Base-by-base conservation (phyloP, 1,284 basidiomycete species). In the Trichosporon ovoides region DNA sequence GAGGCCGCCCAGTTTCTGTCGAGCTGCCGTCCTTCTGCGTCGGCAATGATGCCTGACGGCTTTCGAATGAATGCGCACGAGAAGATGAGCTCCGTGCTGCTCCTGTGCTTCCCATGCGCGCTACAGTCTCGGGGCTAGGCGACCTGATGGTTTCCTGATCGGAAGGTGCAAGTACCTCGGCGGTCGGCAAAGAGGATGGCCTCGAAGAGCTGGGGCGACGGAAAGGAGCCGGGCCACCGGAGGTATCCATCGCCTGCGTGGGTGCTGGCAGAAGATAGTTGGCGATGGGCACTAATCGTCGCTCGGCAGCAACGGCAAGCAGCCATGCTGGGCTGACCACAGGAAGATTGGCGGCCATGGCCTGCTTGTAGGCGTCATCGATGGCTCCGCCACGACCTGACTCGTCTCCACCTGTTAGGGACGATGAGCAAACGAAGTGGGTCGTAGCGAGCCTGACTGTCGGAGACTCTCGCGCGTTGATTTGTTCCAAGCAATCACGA, bases 361-460 rank as follows among this genome's bases (percentile, higher is more conserved):
- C 93, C 36, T 91, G 84, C 73, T 94, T 91, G 73, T 96, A 96
- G 67, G 91, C 90, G 4, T 88, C 89, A 87, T 66, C 74, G 36
- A 67, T 63, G 31, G 58, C 55, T 6, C 69, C 71, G 3, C 69
- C 68, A 38, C 68, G 55, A 14, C 69, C 72, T 16, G 56, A 53
- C 19, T 82, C 81, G 3, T 86, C 84, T 3, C 85, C 86, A 7
- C 73, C 69, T 19, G 34, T 28, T 0, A 73, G 60, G 1, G 91
- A 88, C 0, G 88, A 91, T 3, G 91, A 94, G 71, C 92, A 95
- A 36, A 96, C 91, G 67, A 95, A 96, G 75, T 97, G 93, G 0
- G 92, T 95, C 6, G 93, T 96, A 70, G 96, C 93, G 58, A 98
- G 93, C 78, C 94, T 90, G 24, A 99, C 93, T 66, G 86, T 87